A percentile compares a stretch with the other conserved stretches of the same genome.
phyloP scores from a whole-genome alignment of 2,329 filamentous ascomycete species.

The Fusarium penzigii region DNA sequence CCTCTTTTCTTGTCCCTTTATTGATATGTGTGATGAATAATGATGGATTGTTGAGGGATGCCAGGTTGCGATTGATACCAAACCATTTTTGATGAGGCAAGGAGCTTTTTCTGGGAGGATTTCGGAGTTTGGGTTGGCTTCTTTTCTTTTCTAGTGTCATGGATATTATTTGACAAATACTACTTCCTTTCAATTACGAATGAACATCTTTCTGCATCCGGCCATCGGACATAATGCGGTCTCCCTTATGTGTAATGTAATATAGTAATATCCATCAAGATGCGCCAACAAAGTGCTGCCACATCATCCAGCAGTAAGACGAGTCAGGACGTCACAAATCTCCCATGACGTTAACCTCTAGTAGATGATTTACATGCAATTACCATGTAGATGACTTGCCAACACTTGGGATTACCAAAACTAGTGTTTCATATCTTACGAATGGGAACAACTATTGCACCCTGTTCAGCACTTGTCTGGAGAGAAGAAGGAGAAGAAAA shows the following conservation, averaged over 20 bases:
- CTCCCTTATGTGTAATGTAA: neutral
- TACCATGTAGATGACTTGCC: constrained; percentile 2
- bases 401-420: constrained; percentile 7
- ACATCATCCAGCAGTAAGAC: constrained; percentile 21
- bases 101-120: neutral
- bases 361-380: neutral
- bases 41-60: neutral
- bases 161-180: neutral
- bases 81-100: neutral
- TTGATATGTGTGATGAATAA: neutral
- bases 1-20: too few species aligned
- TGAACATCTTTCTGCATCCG: too few species aligned
- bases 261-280: constrained; percentile 19
- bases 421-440: neutral
- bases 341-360: constrained; percentile 5
- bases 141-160: too few species aligned
- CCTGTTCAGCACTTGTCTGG: constrained; percentile 1
- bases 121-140: too few species aligned
- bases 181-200: neutral
- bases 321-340: constrained; percentile 10
- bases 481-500: too few species aligned
- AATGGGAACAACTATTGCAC: neutral
- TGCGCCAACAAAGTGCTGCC: constrained; percentile 15
- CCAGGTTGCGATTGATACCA: neutral
- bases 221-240: neutral